phyloP scores from a whole-genome alignment of 2,329 filamentous ascomycete genomes.

The Remersonia thermophila region DNA sequence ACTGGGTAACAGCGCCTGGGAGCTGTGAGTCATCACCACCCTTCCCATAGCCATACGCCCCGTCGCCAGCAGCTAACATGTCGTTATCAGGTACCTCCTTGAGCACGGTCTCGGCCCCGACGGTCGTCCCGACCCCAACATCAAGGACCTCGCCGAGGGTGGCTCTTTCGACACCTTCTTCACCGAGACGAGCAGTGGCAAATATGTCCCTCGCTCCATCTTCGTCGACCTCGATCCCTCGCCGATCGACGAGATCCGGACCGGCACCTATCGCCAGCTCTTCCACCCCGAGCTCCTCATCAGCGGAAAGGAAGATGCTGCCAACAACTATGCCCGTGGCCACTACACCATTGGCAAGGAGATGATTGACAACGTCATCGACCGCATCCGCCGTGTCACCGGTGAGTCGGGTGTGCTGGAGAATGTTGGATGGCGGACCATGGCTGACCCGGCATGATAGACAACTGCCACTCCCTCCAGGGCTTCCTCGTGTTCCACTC shows the following conservation, averaged over 20 bases:
- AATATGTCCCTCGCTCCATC: constrained; percentile 60
- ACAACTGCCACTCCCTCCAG: constrained; percentile 62
- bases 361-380: constrained; percentile 59
- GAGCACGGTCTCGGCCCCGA: constrained; percentile 58
- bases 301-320: constrained; percentile 64
- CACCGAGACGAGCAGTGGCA: constrained; percentile 58
- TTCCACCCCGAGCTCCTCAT: constrained; percentile 63
- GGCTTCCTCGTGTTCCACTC: constrained; percentile 67
- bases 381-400: constrained; percentile 56
- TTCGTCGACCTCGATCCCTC: constrained; percentile 64
- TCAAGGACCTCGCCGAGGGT: constrained; percentile 45
- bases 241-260: constrained; percentile 62
- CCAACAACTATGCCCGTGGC: constrained; percentile 66
- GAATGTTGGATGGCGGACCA: neutral
- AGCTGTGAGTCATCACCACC: constrained; percentile 45
- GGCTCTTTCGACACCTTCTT: constrained; percentile 64
- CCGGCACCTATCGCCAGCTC: constrained; percentile 52
- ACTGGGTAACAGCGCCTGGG: constrained; percentile 65
- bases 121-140: constrained; percentile 50
- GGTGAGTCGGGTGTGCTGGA: constrained; percentile 28
- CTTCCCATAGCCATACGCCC: constrained; percentile 20
- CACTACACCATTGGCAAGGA: constrained; percentile 70
- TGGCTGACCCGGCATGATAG: constrained; percentile 25
- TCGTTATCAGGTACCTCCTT: constrained; percentile 48
- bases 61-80: constrained; percentile 5